phyloP scores from a whole-genome alignment of 1,284 basidiomycete species.

The Phellopilus nigrolimitatus region DNA sequence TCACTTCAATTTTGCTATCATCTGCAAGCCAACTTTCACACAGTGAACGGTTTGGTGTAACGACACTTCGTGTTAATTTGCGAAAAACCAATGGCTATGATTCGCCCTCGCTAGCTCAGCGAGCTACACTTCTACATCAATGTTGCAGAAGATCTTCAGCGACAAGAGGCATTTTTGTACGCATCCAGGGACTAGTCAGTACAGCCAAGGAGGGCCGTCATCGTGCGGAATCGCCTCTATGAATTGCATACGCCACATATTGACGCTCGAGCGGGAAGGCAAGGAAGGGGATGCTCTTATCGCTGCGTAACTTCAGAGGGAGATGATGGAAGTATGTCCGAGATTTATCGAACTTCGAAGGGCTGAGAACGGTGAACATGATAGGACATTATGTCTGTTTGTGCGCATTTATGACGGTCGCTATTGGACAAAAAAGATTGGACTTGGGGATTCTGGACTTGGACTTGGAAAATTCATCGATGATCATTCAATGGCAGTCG shows the following conservation, averaged over 20 bases:
- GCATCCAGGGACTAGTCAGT: conserved; percentile 36
- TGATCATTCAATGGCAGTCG: too few relatives aligned
- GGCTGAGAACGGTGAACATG: conserved; percentile 2
- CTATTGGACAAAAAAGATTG: too few relatives aligned
- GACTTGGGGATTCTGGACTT: too few relatives aligned
- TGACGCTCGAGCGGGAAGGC: conserved; percentile 34
- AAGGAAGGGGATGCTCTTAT: conserved; percentile 33
- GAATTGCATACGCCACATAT: conserved; percentile 51
- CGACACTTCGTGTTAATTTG: too few relatives aligned
- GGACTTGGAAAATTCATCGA: too few relatives aligned
- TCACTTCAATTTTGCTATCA: too few relatives aligned
- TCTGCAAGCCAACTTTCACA: too few relatives aligned
- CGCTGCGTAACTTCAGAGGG: conserved; percentile 32
- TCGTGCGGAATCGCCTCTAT: conserved; percentile 60
- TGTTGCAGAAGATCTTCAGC: not conserved
- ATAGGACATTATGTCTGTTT: conserved; percentile 52
- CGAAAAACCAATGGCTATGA: too few relatives aligned
- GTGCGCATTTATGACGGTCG: too few relatives aligned
- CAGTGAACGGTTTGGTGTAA: too few relatives aligned
- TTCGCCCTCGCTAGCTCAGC: not conserved
- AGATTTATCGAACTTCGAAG: conserved; percentile 8
- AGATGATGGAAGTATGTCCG: conserved; percentile 37
- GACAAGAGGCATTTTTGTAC: conserved; percentile 1
- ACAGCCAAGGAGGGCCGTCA: conserved; percentile 37
- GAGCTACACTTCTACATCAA: not conserved